Base-by-base conservation (phyloP, 2,329 filamentous ascomycete genomes). In the Penicillium olsonii region DNA sequence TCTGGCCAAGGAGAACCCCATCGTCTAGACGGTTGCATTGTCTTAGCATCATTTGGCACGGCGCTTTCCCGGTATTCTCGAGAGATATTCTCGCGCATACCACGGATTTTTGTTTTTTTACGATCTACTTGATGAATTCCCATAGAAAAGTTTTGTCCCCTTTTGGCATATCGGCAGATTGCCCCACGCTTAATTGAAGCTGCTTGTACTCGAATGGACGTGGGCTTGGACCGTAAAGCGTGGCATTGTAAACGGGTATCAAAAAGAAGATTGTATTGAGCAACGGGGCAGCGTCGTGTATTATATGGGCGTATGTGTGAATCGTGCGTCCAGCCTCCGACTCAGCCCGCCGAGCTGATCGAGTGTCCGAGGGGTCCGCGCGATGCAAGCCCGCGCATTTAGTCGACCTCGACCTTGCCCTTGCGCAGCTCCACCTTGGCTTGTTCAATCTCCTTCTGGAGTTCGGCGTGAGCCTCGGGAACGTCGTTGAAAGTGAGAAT, bases 401-500 rank as follows among this genome's bases (percentile, higher is more conserved):
- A 76, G 52, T 75, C 70, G 40, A 75, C 72, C 45, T 74, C 72
- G 37, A 76, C 66, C 45, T 73, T 74, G 46, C 60, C 65, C 52
- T 62, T 57, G 53, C 73, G 70, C 62, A 77, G 58, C 46, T 75
- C 69, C 42, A 68, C 62, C 60, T 72, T 73, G 50, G 74, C 71
- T 48, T 60, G 69, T 68, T 68, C 68, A 86, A 78, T 95, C 87
- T 97, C 88, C 63, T 76, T 78, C 81, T 94, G 90, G 63, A 99
- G 78, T 75, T 96, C 92, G 69, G 86, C 84, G 74, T 97, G 88
- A 44, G 94, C 94, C 54, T 90, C 83, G 46, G 92, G 92, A 41
- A 95, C 90, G 73, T 97, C 92, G 78, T 96, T 94, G 82, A 99
- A 99, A 49, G 90, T 96, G 69, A 96, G 80, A 63, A 99, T 89